phyloP scores from a whole-genome alignment of 202 grass and related monocot species.

The Brachypodium distachyon region DNA sequence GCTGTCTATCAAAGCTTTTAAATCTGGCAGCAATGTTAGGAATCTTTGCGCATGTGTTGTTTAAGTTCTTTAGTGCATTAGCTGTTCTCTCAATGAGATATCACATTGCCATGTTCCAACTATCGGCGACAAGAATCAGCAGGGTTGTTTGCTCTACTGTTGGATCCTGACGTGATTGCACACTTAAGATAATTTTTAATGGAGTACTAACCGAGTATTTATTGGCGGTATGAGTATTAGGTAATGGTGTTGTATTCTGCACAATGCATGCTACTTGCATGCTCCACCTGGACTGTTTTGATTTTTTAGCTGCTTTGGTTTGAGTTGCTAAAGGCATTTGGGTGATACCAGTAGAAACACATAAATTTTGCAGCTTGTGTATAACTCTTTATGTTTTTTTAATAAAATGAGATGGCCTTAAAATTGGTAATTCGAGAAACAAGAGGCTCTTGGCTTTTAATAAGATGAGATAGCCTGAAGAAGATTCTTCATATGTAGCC shows the following conservation, averaged over 20 bases:
- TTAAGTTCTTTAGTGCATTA: neutral
- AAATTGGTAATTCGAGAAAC: too few relatives aligned
- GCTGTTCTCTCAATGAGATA: neutral
- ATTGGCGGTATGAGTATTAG: neutral
- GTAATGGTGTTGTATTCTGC: neutral
- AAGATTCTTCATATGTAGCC: too few relatives aligned
- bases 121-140: neutral
- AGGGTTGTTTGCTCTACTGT: neutral
- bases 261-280: neutral
- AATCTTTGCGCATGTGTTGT: neutral
- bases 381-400: too few relatives aligned
- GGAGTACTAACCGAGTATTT: neutral
- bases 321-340: too few relatives aligned
- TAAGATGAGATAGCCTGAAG: too few relatives aligned
- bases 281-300: slow-evolving; percentile 11
- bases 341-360: too few relatives aligned
- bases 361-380: too few relatives aligned
- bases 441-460: too few relatives aligned
- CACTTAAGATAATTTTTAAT: neutral
- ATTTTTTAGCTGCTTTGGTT: too few relatives aligned
- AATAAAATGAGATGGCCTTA: too few relatives aligned
- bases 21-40: neutral
- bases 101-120: neutral
- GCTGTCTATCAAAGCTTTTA: neutral
- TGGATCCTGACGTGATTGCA: neutral